Conservation (phyloP, 805 yeast species). For the Torulaspora maleeae region DNA sequence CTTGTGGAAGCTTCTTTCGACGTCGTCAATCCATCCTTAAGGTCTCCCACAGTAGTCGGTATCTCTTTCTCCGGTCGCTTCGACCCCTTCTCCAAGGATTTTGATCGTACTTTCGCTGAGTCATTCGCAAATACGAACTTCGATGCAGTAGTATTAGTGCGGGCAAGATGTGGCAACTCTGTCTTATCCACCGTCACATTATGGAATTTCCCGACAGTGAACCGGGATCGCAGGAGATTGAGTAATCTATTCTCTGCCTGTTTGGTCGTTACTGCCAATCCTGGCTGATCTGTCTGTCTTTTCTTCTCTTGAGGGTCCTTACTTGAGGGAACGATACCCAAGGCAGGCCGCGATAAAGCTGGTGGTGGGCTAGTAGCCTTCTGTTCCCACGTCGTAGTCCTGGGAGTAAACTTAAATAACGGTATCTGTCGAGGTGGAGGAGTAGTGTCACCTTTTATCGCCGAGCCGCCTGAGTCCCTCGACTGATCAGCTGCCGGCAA, state of each 20-base stretch:
- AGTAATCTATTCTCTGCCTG: conserved; percentile 7
- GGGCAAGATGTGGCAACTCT: conserved; percentile 3
- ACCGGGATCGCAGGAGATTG: conserved; percentile 12
- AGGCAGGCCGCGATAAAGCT: background rate
- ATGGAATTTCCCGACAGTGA: conserved; percentile 9
- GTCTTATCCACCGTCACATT: conserved; percentile 6
- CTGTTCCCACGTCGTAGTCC: conserved; percentile 1
- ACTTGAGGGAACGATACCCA: background rate
- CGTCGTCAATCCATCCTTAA: background rate
- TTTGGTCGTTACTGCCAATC: background rate
- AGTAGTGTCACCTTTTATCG: background rate
- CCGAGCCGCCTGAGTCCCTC: background rate
- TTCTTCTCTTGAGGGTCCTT: background rate
- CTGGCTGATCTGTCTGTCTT: background rate
- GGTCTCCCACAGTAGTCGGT: background rate
- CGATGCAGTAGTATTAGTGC: background rate
- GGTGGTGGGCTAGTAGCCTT: background rate
- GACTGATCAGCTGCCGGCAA: background rate
- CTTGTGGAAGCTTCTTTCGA: background rate
- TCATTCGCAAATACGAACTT: conserved; percentile 9
- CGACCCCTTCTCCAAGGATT: background rate
- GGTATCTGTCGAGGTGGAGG: conserved; percentile 3
- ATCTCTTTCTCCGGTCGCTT: background rate
- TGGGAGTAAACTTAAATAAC: conserved; percentile 3
- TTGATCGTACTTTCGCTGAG: conserved; percentile 7